These are phyloP conservation scores for Ampelomyces quisqualis DNA, from an alignment of 2,329 filamentous ascomycete species.

Conservation along the genomic window DNA sequence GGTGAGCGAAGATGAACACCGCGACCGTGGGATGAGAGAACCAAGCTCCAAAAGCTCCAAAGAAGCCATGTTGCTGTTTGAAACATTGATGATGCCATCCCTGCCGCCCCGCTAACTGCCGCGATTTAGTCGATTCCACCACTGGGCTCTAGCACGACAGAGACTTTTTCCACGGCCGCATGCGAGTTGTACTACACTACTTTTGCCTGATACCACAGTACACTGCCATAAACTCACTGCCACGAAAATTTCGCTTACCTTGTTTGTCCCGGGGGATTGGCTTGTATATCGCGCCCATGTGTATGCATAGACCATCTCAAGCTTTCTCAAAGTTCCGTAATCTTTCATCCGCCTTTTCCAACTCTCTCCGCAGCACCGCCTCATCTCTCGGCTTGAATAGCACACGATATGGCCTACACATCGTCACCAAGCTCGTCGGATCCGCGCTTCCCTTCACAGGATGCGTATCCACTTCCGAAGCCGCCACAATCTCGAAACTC, in stretches of 20 bases:
- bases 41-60: too few relatives aligned
- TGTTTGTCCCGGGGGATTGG: too few relatives aligned
- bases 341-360: conserved; percentile 39
- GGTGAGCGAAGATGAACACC: too few relatives aligned
- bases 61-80: conserved; percentile 14
- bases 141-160: too few relatives aligned
- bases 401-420: conserved; percentile 60
- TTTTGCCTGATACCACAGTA: too few relatives aligned
- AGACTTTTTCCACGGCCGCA: too few relatives aligned
- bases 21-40: too few relatives aligned
- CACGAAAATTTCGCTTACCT: too few relatives aligned
- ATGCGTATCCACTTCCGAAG: conserved; percentile 58
- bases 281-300: too few relatives aligned
- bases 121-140: not conserved
- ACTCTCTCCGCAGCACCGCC: conserved; percentile 46
- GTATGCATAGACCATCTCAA: conserved; percentile 13
- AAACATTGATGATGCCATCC: not conserved
- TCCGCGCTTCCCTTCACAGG: conserved; percentile 62
- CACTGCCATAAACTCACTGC: too few relatives aligned
- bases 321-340: conserved; percentile 20
- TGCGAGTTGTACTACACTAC: too few relatives aligned
- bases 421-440: conserved; percentile 62
- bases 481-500: conserved; percentile 60
- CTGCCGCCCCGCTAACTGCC: not conserved
- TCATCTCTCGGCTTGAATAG: conserved; percentile 59